Percentiles rank a stretch among this genome's conserved stretches.
These are phyloP conservation scores for Sordaria brevicollis DNA, from an alignment of 495 filamentous ascomycete species.

Conservation along the genomic window DNA sequence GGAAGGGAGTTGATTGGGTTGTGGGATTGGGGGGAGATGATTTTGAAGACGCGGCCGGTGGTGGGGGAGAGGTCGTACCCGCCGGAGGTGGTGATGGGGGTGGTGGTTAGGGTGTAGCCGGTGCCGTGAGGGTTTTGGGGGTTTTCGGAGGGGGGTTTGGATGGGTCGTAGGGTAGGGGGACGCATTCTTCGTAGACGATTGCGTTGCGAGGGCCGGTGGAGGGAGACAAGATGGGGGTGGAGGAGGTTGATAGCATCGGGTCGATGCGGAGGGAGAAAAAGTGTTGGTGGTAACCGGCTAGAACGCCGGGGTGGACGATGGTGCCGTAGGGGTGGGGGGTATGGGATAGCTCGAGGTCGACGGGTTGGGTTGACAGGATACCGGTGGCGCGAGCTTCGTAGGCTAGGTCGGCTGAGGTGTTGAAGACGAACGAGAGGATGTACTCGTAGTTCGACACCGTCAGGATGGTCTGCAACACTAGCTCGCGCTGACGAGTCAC, in stretches of 20 bases:
- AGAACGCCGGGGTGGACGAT: slow-evolving; percentile 80
- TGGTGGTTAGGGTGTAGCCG: slow-evolving; percentile 58
- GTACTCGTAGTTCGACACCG: slow-evolving; percentile 76
- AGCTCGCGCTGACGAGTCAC: slow-evolving; percentile 61
- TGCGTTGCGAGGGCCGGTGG: slow-evolving; percentile 67
- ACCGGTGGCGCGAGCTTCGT: slow-evolving; percentile 79
- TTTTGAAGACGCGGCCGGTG: slow-evolving; percentile 66
- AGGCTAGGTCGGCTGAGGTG: slow-evolving; percentile 67
- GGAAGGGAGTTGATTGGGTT: slow-evolving; percentile 67
- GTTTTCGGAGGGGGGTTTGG: slow-evolving; percentile 30
- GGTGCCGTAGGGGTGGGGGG: slow-evolving; percentile 54
- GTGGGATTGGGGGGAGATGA: slow-evolving; percentile 55
- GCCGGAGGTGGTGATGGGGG: slow-evolving; percentile 48
- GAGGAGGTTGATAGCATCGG: slow-evolving; percentile 33
- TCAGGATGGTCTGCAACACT: slow-evolving; percentile 69
- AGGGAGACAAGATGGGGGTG: not conserved
- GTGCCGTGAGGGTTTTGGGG: slow-evolving; percentile 60
- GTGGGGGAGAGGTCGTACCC: slow-evolving; percentile 46
- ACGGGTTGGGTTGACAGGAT: slow-evolving; percentile 79
- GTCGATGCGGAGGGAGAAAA: slow-evolving; percentile 82
- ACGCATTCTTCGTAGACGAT: slow-evolving; percentile 57
- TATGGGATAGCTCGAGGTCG: slow-evolving; percentile 51
- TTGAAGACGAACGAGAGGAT: slow-evolving; percentile 80
- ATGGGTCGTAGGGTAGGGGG: slow-evolving; percentile 32
- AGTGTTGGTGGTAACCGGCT: slow-evolving; percentile 69